A percentile compares a stretch with the other conserved stretches of the same genome.
Conservation (phyloP, 495 filamentous ascomycete species). For the Hypoxylon rickii region DNA sequence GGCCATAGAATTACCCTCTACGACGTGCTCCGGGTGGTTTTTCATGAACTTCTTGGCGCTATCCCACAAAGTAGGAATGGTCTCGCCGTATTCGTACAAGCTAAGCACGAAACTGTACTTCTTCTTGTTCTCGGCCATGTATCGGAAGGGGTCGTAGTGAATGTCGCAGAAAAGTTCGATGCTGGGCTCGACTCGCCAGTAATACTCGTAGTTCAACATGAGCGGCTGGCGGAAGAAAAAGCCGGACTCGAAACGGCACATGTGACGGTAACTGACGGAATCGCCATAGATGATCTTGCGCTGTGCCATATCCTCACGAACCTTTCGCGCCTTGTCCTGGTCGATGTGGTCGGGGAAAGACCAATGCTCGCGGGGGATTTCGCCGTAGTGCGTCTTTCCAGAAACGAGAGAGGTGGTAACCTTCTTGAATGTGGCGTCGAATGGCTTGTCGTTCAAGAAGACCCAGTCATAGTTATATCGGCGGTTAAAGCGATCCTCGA, state of each 20-base stretch:
- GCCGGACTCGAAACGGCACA: slow-evolving; percentile 92
- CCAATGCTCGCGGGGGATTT: slow-evolving; percentile 85
- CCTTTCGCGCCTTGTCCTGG: slow-evolving; percentile 78
- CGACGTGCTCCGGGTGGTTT: slow-evolving; percentile 84
- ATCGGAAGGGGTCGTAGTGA: slow-evolving; percentile 81
- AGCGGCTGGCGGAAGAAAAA: slow-evolving; percentile 89
- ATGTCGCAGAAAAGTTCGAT: slow-evolving; percentile 88
- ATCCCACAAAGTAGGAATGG: slow-evolving; percentile 94
- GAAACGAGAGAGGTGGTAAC: slow-evolving; percentile 88
- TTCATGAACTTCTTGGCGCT: slow-evolving; percentile 90
- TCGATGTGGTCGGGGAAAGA: slow-evolving; percentile 88
- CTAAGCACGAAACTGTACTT: slow-evolving; percentile 90
- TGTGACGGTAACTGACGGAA: slow-evolving; percentile 87
- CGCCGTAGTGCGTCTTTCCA: slow-evolving; percentile 85
- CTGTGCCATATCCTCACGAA: slow-evolving; percentile 81
- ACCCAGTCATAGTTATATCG: slow-evolving; percentile 99
- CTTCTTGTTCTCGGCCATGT: slow-evolving; percentile 85
- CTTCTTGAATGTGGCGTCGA: slow-evolving; percentile 89
- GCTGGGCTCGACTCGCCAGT: slow-evolving; percentile 91
- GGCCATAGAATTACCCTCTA: slow-evolving; percentile 79
- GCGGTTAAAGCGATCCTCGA: slow-evolving; percentile 97
- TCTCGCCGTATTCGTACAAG: slow-evolving; percentile 93
- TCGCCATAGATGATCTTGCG: slow-evolving; percentile 94
- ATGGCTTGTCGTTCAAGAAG: slow-evolving; percentile 94
- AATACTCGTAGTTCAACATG: slow-evolving; percentile 86